Conservation (phyloP, 345 rosid genomes). For the Citrus unshiu region DNA sequence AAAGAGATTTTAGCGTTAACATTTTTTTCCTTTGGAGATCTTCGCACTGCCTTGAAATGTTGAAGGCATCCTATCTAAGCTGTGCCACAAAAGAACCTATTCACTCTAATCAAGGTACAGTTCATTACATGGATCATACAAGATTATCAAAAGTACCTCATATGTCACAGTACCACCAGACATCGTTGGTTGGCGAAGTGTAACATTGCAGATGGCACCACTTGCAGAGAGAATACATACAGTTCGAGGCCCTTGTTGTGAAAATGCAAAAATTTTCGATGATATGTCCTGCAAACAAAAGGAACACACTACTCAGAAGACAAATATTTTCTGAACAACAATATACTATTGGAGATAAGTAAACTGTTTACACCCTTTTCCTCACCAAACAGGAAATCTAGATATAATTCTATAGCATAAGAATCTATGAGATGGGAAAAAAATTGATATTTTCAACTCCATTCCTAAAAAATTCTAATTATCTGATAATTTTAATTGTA, state of each 20-base stretch:
- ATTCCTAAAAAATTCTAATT: neutral
- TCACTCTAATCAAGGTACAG: neutral
- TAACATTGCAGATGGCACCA: conserved; percentile 75
- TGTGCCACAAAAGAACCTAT: conserved; percentile 6
- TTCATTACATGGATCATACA: conserved; percentile 2
- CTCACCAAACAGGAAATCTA: neutral
- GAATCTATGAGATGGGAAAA: neutral
- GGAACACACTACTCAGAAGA: neutral
- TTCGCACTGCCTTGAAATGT: neutral
- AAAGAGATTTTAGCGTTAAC: neutral
- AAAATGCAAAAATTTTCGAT: conserved; percentile 62
- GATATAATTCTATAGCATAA: neutral
- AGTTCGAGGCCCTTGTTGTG: conserved; percentile 79
- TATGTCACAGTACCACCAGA: conserved; percentile 55
- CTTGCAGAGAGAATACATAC: conserved; percentile 84
- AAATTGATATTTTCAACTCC: neutral
- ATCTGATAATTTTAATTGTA: neutral
- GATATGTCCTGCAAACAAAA: conserved; percentile 63
- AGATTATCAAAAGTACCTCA: conserved; percentile 50
- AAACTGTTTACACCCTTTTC: neutral
- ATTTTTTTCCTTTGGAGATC: neutral
- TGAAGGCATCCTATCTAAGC: conserved; percentile 1
- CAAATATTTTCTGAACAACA: neutral
- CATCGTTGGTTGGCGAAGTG: conserved; percentile 58
- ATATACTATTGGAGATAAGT: neutral